These are phyloP conservation scores for Linum usitatissimum DNA, from an alignment of 345 rosid genomes.

Conservation along the genomic window DNA sequence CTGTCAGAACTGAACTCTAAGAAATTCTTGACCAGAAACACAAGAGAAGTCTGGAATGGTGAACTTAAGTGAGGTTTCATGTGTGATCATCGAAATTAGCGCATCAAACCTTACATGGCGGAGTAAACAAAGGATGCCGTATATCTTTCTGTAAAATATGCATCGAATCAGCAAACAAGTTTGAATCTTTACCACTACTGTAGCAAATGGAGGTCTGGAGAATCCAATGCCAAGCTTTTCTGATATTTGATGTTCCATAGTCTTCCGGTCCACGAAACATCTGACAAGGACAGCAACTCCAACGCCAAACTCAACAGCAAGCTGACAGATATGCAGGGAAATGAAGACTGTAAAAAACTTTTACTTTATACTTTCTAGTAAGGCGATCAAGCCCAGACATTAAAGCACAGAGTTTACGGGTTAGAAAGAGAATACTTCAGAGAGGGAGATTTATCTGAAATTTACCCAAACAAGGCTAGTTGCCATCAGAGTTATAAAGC, in stretches of 20 bases:
- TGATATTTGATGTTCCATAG: constrained; percentile 56
- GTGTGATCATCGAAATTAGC: too few species aligned
- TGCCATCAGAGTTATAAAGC: constrained; percentile 85
- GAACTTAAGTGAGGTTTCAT: too few species aligned
- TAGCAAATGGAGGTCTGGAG: constrained; percentile 65
- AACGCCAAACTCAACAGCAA: constrained; percentile 72
- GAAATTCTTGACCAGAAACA: neutral
- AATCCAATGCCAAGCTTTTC: constrained; percentile 82
- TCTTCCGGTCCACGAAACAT: constrained; percentile 62
- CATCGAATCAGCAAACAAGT: constrained; percentile 1
- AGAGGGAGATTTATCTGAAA: constrained; percentile 6
- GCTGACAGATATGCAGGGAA: constrained; percentile 34
- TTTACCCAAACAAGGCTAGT: constrained; percentile 81
- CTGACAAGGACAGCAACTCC: constrained; percentile 84
- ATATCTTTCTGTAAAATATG: neutral
- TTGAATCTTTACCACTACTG: constrained; percentile 54
- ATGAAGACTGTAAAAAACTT: neutral
- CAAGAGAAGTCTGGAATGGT: neutral
- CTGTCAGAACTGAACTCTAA: neutral
- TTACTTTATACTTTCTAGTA: neutral
- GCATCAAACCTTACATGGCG: too few species aligned
- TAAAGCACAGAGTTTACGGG: neutral
- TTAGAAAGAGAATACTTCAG: neutral
- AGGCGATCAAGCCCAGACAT: neutral
- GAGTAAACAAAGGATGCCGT: neutral